Evolutionary conservation across 2,329 filamentous ascomycete species (phyloP).

Genomic region (Didymellaceae sp.): DNA sequence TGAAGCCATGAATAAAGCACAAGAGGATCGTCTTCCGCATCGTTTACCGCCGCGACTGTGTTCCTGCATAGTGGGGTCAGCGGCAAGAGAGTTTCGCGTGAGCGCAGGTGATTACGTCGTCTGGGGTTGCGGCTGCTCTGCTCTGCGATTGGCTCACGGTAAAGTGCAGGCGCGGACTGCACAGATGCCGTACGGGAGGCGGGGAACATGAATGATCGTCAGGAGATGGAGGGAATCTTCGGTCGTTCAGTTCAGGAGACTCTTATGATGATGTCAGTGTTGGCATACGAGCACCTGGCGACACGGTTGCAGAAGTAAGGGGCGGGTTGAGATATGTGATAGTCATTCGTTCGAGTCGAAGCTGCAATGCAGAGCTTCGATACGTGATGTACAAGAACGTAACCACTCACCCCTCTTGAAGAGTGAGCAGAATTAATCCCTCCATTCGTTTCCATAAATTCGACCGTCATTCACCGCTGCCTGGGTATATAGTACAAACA

Average conservation of each 20-base stretch:
- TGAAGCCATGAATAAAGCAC: constrained; percentile 89
- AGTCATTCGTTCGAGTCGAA: constrained; percentile 7
- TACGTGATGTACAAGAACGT: too few relatives aligned
- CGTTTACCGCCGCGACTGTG: constrained; percentile 44
- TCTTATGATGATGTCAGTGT: constrained; percentile 1
- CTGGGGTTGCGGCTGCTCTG: constrained; percentile 29
- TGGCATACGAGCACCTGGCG: background rate
- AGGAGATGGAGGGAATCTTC: constrained; percentile 10
- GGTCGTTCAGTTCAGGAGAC: background rate
- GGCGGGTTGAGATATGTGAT: background rate
- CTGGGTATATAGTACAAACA: constrained; percentile 42
- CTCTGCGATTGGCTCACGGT: constrained; percentile 18
- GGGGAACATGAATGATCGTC: constrained; percentile 9
- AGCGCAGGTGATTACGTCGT: constrained; percentile 29
- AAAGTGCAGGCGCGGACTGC: constrained; percentile 3
- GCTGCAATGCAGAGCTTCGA: background rate
- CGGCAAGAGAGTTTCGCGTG: constrained; percentile 2
- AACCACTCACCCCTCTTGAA: too few relatives aligned
- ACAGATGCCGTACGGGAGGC: background rate
- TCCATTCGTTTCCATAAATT: background rate
- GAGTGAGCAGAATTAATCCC: too few relatives aligned
- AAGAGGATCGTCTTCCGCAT: constrained; percentile 82
- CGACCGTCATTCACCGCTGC: constrained; percentile 3
- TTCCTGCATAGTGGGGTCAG: constrained; percentile 42
- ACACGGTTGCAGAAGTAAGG: background rate